A percentile compares a stretch with the other conserved stretches of the same genome.
Conservation (phyloP, 1,139 yeast species). For the Candida mesenterica region DNA sequence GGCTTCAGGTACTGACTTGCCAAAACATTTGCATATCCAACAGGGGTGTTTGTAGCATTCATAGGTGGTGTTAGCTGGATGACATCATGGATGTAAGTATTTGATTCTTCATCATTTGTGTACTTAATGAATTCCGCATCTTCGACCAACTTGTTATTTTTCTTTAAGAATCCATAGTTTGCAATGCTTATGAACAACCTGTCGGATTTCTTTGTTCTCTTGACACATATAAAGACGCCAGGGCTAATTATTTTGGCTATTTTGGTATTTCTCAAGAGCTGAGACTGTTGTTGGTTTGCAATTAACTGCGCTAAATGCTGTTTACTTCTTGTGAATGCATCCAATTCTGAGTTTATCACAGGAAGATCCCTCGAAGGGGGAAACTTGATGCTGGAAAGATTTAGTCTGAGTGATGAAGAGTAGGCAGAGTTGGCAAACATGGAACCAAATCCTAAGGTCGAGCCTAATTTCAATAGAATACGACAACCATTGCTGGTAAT, state of each 20-base stretch:
- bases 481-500: slow-evolving; percentile 86
- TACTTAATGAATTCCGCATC: slow-evolving; percentile 74
- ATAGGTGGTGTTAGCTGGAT: slow-evolving; percentile 67
- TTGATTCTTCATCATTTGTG: slow-evolving; percentile 17
- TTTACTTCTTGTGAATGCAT: slow-evolving; percentile 43
- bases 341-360: slow-evolving; percentile 50
- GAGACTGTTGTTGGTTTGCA: slow-evolving; percentile 45
- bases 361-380: slow-evolving; percentile 72
- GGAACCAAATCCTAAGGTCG: slow-evolving; percentile 29
- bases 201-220: slow-evolving; percentile 44
- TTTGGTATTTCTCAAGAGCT: slow-evolving; percentile 46
- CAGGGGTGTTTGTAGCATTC: slow-evolving; percentile 70
- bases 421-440: slow-evolving; percentile 19
- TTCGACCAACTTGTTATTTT: slow-evolving; percentile 69
- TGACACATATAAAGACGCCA: slow-evolving; percentile 66
- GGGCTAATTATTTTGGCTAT: slow-evolving; percentile 67
- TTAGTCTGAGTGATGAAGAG: slow-evolving; percentile 25
- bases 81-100: slow-evolving; percentile 63
- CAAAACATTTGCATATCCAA: slow-evolving; percentile 77
- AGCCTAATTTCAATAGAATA: slow-evolving; percentile 57
- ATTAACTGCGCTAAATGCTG: slow-evolving; percentile 44
- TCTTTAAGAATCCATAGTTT: slow-evolving; percentile 79
- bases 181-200: slow-evolving; percentile 74
- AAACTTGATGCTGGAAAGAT: slow-evolving; percentile 57
- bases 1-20: slow-evolving; percentile 76